A percentile compares a stretch with the other conserved stretches of the same genome.
phyloP scores from a whole-genome alignment of 2,329 filamentous ascomycete species.

The Diaporthe vexans region DNA sequence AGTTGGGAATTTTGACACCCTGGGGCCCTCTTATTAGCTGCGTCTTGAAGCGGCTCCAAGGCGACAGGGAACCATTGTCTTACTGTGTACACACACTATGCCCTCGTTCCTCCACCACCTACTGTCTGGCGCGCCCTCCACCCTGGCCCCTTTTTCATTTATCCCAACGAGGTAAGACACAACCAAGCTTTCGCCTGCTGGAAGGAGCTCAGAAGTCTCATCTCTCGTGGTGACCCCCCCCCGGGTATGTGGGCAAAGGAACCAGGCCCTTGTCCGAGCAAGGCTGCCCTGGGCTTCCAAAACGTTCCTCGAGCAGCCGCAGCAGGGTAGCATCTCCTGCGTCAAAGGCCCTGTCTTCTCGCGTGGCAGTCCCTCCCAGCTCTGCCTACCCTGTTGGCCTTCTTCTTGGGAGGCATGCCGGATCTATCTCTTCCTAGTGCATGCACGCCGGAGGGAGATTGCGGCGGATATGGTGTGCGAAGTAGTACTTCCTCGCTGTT shows the following conservation, averaged over 20 bases:
- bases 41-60: conserved; percentile 12
- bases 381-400: not conserved
- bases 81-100: conserved; percentile 6
- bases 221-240: conserved; percentile 4
- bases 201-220: conserved; percentile 6
- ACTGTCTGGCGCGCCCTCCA: not conserved
- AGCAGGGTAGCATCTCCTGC: conserved; percentile 18
- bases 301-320: conserved; percentile 26
- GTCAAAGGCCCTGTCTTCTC: conserved; percentile 6
- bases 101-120: conserved; percentile 12
- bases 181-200: conserved; percentile 28
- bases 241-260: conserved; percentile 3
- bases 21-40: conserved; percentile 6
- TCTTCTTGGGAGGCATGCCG: conserved; percentile 9
- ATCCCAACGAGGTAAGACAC: conserved; percentile 17
- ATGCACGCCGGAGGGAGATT: conserved; percentile 11
- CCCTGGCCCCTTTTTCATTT: conserved; percentile 29
- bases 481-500: conserved; percentile 12
- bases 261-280: conserved; percentile 12
- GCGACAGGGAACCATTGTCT: conserved; percentile 20
- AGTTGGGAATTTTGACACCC: not conserved
- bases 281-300: conserved; percentile 25
- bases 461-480: conserved; percentile 25
- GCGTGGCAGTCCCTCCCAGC: conserved; percentile 24
- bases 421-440: not conserved